Evolutionary conservation across 495 filamentous ascomycete species (phyloP), one percentile per base, ranked within the genome.

Genomic region (Penicillium atrosanguineum): DNA sequence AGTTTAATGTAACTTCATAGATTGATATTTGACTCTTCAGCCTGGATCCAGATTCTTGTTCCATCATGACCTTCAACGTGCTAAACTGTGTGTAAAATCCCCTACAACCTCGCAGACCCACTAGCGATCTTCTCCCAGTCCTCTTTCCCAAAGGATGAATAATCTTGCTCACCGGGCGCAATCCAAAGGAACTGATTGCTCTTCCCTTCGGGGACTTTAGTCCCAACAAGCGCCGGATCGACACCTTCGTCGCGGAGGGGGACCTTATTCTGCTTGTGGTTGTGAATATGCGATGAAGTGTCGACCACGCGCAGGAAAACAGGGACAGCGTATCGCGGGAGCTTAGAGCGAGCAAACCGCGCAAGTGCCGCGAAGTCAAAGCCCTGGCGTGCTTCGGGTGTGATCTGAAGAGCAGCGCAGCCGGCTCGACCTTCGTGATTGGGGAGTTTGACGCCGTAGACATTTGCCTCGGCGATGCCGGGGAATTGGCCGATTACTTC

Each of bases 261-360:
- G 6, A 85, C 81, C 69, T 91, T 94, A 63, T 89, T 87, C 72
- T 91, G 88, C 72, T 94, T 94, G 63, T 91, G 85, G 66, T 91
- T 92, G 64, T 94, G 87, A 52, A 85, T 90, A 19, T 85, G 80
- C 29, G 77, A 79, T 36, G 81, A 73, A 43, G 73, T 76, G 39
- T 74, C 62, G 5, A 87, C 80, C 20, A 90, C 62, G 0, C 89
- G 74, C 23, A 92, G 57, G 65, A 94, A 93, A 4, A 90, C 62
- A 4, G 89, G 89, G 0, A 92, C 88, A 0, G 89, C 88, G 70
- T 91, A 92, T 46, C 76, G 76, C 1, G 89, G 89, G 21, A 93
- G 69, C 41, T 81, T 72, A 15, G 73, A 65, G 0, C 84, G 74
- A 4, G 77, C 71, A 56, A 69, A 83, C 65, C 67, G 69, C 15